These are phyloP conservation scores for Phytopythium kandeliae DNA, from an alignment of 352 stramenopile genomes.

Conservation along the genomic window DNA sequence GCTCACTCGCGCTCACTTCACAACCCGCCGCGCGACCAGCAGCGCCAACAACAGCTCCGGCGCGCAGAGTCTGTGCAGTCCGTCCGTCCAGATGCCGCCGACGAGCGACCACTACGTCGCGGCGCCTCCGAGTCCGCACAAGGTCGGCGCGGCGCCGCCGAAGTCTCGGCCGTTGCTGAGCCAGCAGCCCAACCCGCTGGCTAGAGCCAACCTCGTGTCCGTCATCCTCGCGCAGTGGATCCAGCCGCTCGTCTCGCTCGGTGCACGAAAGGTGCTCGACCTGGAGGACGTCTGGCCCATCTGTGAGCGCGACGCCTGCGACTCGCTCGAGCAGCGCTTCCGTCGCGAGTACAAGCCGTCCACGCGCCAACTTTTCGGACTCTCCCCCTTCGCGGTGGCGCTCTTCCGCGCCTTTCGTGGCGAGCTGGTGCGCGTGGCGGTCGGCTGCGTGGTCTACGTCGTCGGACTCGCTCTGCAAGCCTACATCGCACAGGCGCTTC, in stretches of 20 bases:
- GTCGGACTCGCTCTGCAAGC: conserved; percentile 13
- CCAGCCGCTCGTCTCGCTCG: conserved; percentile 30
- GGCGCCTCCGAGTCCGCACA: conserved; percentile 9
- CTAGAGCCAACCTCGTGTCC: conserved; percentile 22
- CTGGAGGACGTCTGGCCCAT: conserved; percentile 24
- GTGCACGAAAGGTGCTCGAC: conserved; percentile 18
- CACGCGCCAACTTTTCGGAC: neutral
- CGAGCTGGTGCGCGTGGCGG: conserved; percentile 8
- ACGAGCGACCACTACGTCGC: conserved; percentile 8
- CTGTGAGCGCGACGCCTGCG: conserved; percentile 17
- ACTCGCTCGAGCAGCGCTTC: conserved; percentile 11
- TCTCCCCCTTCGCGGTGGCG: conserved; percentile 12
- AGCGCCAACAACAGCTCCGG: too few relatives aligned
- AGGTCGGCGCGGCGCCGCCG: neutral
- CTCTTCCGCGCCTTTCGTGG: conserved; percentile 9
- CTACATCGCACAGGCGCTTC: conserved; percentile 11
- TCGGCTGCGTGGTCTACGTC: conserved; percentile 15
- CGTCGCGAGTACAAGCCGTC: conserved; percentile 4
- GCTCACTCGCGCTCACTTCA: neutral
- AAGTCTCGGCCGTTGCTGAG: conserved; percentile 3
- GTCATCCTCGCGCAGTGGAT: conserved; percentile 23
- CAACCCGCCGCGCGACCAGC: neutral
- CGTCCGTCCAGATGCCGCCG: neutral
- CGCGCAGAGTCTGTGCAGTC: too few relatives aligned
- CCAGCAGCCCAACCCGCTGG: conserved; percentile 24